Evolutionary conservation across 305 asterid species (phyloP).

Genomic region (Fraxinus latifolia): DNA sequence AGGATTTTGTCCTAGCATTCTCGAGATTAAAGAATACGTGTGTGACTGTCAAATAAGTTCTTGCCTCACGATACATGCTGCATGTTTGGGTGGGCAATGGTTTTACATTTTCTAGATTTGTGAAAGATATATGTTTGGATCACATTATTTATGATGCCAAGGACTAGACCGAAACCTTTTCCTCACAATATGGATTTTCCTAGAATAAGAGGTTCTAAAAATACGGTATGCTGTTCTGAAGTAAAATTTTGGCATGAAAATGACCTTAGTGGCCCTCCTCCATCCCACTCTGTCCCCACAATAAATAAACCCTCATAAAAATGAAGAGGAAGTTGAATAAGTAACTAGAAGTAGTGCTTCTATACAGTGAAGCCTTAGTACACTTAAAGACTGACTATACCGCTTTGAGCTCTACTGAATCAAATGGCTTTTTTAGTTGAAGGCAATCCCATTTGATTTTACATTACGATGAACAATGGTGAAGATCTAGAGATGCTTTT

Average conservation of each 20-base stretch:
- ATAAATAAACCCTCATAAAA: background rate
- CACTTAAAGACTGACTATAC: background rate
- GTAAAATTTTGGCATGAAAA: background rate
- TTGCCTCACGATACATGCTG: background rate
- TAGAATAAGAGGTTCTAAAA: background rate
- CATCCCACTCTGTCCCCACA: background rate
- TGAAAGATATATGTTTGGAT: slow-evolving; percentile 1
- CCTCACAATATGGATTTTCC: background rate
- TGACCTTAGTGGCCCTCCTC: background rate
- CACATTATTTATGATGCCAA: slow-evolving; percentile 15
- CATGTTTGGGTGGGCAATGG: background rate
- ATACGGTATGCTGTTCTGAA: background rate
- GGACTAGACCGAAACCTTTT: background rate
- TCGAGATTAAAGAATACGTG: background rate
- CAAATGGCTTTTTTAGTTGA: background rate
- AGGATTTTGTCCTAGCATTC: slow-evolving; percentile 13
- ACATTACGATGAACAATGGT: slow-evolving; percentile 6
- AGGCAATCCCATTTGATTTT: background rate
- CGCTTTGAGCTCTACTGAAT: background rate
- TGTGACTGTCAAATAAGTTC: slow-evolving; percentile 8
- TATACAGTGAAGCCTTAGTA: background rate
- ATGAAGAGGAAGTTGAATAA: background rate
- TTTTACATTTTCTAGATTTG: slow-evolving; percentile 12
- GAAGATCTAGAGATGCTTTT: slow-evolving; percentile 7
- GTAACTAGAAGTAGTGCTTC: background rate